phyloP scores from a whole-genome alignment of 2,329 filamentous ascomycete species.

The Apiospora kogelbergensis region DNA sequence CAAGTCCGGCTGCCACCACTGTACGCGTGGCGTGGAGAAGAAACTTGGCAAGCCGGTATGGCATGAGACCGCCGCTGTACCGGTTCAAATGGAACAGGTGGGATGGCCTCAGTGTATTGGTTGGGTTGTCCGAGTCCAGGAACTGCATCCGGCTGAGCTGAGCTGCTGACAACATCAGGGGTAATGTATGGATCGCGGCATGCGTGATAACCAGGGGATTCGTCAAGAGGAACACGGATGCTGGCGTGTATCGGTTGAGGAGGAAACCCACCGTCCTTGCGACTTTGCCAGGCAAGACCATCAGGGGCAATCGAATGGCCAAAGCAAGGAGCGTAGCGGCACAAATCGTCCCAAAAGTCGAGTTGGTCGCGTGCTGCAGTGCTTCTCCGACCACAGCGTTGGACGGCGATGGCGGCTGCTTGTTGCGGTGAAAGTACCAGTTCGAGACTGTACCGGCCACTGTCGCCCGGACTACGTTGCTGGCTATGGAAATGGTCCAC shows the following conservation, averaged over 20 bases:
- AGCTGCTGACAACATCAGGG: constrained; percentile 73
- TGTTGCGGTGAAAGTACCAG: constrained; percentile 97
- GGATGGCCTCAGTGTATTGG: constrained; percentile 66
- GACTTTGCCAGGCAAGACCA: constrained; percentile 75
- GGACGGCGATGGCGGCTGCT: constrained; percentile 73
- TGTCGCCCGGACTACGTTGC: constrained; percentile 84
- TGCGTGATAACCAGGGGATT: constrained; percentile 93
- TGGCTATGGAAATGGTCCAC: constrained; percentile 87
- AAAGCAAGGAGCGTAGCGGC: constrained; percentile 81
- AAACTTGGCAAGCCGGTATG: constrained; percentile 88
- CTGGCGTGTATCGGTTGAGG: constrained; percentile 78
- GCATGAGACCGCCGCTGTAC: constrained; percentile 59
- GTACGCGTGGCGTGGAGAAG: constrained; percentile 87
- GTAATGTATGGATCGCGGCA: constrained; percentile 87
- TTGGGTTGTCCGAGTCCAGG: constrained; percentile 69
- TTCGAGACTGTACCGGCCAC: constrained; percentile 95
- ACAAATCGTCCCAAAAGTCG: constrained; percentile 89
- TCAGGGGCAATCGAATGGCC: constrained; percentile 78
- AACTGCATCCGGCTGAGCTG: constrained; percentile 82
- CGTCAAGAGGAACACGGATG: constrained; percentile 80
- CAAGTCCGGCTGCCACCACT: constrained; percentile 85
- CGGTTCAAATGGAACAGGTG: constrained; percentile 45
- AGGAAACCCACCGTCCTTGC: constrained; percentile 67
- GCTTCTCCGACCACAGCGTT: constrained; percentile 81
- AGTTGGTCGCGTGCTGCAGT: constrained; percentile 76